Evolutionary conservation across 805 yeast species (phyloP), one percentile per base, ranked within the genome.

Genomic region (Grigorovia yakushimaensis): DNA sequence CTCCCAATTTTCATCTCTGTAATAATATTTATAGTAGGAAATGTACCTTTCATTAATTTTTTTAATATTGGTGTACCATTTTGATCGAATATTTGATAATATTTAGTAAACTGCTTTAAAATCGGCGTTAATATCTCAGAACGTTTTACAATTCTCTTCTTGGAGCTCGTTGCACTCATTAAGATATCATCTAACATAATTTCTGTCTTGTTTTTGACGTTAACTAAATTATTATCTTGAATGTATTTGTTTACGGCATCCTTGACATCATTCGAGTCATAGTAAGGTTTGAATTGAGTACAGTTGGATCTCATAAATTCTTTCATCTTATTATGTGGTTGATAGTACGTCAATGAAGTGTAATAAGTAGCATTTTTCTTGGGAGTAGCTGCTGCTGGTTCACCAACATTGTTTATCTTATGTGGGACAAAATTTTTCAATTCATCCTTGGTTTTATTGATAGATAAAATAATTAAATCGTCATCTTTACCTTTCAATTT

Each of bases 401-500:
- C 39, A 23, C 18, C 6, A 3, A 33, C 30, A 36, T 27, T 24
- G 11, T 6, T 8, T 3, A 72, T 63, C 51, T 71, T 79, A 61
- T 84, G 87, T 3, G 91, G 78, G 1, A 76, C 80, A 64, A 86
- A 88, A 40, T 72, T 72, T 37, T 72, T 75, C 22, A 88, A 66
- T 37, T 66, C 68, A 18, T 68, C 72, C 46, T 77, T 75, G 30
- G 67, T 65, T 15, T 73, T 74, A 27, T 79, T 77, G 0, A 76
- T 55, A 7, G 74, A 68, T 2, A 73, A 69, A 19, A 91, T 70
- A 0, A 76, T 73, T 23, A 88, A 44, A 57, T 85, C 94, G 49
- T 89, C 96, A 37, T 82, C 93, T 58, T 87, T 85, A 7, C 95
- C 97, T 54, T 88, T 87, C 22, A 82, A 62, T 48, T 79, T 79